Percentiles rank a stretch among this genome's conserved stretches.
Conservation (phyloP, 1,284 basidiomycete species). For the Amylostereum areolatum region DNA sequence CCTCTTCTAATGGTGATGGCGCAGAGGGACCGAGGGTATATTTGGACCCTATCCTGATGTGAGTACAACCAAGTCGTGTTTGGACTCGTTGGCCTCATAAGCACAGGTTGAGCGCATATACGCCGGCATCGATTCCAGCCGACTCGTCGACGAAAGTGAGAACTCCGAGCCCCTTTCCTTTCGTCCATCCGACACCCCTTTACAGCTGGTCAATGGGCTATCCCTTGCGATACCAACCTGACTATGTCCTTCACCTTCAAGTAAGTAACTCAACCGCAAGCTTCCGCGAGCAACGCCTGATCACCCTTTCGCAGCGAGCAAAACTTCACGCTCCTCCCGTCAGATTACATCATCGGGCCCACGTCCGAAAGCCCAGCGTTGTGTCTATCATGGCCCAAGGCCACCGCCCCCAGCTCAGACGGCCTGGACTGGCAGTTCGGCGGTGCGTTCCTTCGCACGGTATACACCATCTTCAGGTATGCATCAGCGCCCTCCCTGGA, state of each 20-base stretch:
- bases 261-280: slow-evolving; percentile 28
- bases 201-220: slow-evolving; percentile 70
- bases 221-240: slow-evolving; percentile 69
- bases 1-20: slow-evolving; percentile 3
- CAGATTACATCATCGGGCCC: slow-evolving; percentile 80
- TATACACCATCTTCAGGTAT: slow-evolving; percentile 80
- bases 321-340: slow-evolving; percentile 68
- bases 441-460: slow-evolving; percentile 72
- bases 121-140: slow-evolving; percentile 53
- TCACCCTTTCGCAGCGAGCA: slow-evolving; percentile 31
- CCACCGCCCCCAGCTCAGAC: slow-evolving; percentile 58
- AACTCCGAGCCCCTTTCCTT: background rate
- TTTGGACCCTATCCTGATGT: slow-evolving; percentile 81
- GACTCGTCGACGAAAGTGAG: slow-evolving; percentile 59
- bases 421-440: slow-evolving; percentile 85
- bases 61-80: slow-evolving; percentile 16
- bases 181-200: background rate
- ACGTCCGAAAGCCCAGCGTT: slow-evolving; percentile 57
- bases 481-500: background rate
- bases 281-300: background rate
- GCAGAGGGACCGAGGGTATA: slow-evolving; percentile 71
- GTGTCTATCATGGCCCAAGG: slow-evolving; percentile 81
- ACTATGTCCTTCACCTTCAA: slow-evolving; percentile 74
- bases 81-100: slow-evolving; percentile 3
- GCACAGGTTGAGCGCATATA: slow-evolving; percentile 67